Evolutionary conservation across 345 rosid genomes (phyloP).

Genomic region (Draba incana): DNA sequence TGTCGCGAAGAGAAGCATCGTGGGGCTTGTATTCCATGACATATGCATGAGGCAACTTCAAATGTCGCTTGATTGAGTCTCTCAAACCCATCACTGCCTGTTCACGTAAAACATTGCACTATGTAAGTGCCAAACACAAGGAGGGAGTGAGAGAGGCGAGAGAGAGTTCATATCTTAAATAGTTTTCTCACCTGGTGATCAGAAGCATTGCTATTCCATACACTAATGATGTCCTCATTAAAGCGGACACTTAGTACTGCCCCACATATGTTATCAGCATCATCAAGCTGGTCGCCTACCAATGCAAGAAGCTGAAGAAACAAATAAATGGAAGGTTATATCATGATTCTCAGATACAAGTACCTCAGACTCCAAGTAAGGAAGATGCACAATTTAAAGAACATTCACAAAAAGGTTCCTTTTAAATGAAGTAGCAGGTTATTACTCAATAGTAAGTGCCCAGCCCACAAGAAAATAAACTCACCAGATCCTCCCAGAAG

Average conservation of each 20-base stretch:
- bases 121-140: constrained; percentile 12
- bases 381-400: constrained; percentile 1
- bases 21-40: constrained; percentile 99
- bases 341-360: constrained; percentile 11
- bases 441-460: constrained; percentile 12
- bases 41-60: constrained; percentile 87
- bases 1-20: constrained; percentile 89
- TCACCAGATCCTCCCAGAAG: constrained; percentile 99
- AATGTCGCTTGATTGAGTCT: constrained; percentile 83
- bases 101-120: constrained; percentile 2
- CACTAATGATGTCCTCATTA: constrained; percentile 88
- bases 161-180: background rate
- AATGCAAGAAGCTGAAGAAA: constrained; percentile 80
- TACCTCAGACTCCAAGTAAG: background rate
- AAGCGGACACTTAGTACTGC: constrained; percentile 92
- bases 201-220: constrained; percentile 93
- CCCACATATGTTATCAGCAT: constrained; percentile 82
- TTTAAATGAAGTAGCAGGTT: background rate
- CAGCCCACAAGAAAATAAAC: constrained; percentile 30
- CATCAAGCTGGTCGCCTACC: constrained; percentile 90
- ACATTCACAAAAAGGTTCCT: constrained; percentile 19
- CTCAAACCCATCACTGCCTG: constrained; percentile 94
- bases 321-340: background rate
- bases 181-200: constrained; percentile 72
- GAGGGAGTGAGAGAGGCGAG: background rate